Conservation (phyloP, 495 filamentous ascomycete species). For the Penicillium turbatum region DNA sequence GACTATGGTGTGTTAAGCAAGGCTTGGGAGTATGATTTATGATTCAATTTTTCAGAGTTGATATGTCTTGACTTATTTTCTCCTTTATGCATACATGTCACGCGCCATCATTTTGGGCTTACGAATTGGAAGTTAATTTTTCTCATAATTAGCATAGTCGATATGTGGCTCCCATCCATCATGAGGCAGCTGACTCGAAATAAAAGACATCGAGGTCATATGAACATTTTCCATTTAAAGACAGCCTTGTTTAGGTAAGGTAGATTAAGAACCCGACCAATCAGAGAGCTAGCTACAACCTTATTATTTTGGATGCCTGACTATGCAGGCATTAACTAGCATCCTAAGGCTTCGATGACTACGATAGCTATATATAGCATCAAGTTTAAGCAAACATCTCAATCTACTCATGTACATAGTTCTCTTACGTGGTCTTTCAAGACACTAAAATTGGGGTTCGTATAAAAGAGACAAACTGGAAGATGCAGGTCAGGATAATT, state of each 20-base stretch:
- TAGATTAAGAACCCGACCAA: not conserved
- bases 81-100: not conserved
- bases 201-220: not conserved
- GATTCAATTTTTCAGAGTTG: not conserved
- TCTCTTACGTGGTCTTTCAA: too few relatives aligned
- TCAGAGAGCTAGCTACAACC: not conserved
- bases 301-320: not conserved
- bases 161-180: not conserved
- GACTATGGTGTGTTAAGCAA: slow-evolving; percentile 13
- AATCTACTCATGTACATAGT: too few relatives aligned
- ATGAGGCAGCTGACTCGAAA: not conserved
- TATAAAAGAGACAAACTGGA: too few relatives aligned
- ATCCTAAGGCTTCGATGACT: not conserved
- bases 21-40: not conserved
- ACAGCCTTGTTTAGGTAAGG: too few relatives aligned
- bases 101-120: not conserved
- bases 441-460: too few relatives aligned
- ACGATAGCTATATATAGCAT: too few relatives aligned
- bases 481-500: slow-evolving; percentile 15
- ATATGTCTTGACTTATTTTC: not conserved
- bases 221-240: not conserved
- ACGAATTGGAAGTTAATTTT: not conserved
- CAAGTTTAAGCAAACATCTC: too few relatives aligned
- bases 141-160: too few relatives aligned
- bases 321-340: not conserved